These are phyloP conservation scores for Dothistroma pini DNA, from an alignment of 2,329 filamentous ascomycete genomes.

Conservation along the genomic window DNA sequence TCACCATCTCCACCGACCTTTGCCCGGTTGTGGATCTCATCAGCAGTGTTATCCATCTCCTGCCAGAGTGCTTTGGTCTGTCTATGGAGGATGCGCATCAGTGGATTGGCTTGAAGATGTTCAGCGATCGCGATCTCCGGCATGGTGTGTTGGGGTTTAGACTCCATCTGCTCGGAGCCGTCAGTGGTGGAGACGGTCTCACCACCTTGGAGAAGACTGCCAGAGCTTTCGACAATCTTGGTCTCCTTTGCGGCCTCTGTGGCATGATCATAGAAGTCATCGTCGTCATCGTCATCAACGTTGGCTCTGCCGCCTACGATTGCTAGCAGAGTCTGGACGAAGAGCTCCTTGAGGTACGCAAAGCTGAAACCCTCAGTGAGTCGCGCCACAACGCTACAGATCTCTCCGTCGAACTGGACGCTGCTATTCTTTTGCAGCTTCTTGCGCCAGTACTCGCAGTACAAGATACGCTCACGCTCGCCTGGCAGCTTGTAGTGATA, in stretches of 20 bases:
- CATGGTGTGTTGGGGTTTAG: conserved; percentile 9
- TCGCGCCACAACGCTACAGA: conserved; percentile 49
- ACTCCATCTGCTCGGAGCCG: background rate
- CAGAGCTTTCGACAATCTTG: conserved; percentile 12
- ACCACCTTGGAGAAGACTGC: conserved; percentile 7
- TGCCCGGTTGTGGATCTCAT: conserved; percentile 13
- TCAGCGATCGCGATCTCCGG: conserved; percentile 21
- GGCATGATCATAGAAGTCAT: conserved; percentile 11
- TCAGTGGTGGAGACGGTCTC: conserved; percentile 7
- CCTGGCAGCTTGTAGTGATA: conserved; percentile 55
- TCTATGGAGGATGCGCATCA: conserved; percentile 24
- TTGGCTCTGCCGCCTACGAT: conserved; percentile 39
- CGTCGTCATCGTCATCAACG: conserved; percentile 19
- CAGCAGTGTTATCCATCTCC: conserved; percentile 28
- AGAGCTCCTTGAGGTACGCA: conserved; percentile 66
- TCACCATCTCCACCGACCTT: conserved; percentile 5
- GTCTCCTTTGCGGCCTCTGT: conserved; percentile 14
- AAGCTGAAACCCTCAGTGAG: conserved; percentile 63
- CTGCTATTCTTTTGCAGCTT: conserved; percentile 53
- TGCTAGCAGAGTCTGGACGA: conserved; percentile 59
- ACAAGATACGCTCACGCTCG: conserved; percentile 53
- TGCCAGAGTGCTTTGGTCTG: conserved; percentile 21
- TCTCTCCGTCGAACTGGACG: conserved; percentile 43
- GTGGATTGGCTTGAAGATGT: conserved; percentile 20
- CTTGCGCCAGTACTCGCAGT: conserved; percentile 63